A percentile compares a stretch with the other conserved stretches of the same genome.
Evolutionary conservation across 2,329 filamentous ascomycete species (phyloP).

Genomic region (Ceratocystis cubensis): DNA sequence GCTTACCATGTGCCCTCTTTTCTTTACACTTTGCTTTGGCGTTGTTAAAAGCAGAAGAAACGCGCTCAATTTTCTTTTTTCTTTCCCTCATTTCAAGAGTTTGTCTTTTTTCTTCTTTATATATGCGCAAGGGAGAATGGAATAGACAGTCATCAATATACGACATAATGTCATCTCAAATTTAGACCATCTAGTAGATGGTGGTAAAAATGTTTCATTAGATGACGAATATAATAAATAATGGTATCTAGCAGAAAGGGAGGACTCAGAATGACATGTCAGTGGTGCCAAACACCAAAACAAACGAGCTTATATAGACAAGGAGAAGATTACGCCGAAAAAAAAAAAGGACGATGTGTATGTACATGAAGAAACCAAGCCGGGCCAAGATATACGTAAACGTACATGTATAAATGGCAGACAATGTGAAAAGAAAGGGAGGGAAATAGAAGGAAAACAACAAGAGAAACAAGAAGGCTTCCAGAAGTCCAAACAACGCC

Average conservation of each 20-base stretch:
- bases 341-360: background rate
- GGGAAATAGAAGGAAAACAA: background rate
- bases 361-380: background rate
- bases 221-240: background rate
- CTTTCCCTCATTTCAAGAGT: background rate
- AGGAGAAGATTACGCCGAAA: background rate
- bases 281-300: background rate
- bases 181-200: background rate
- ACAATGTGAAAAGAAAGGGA: background rate
- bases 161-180: background rate
- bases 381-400: background rate
- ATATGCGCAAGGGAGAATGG: background rate
- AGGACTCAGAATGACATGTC: background rate
- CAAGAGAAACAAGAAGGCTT: background rate
- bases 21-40: background rate
- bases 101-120: background rate
- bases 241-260: background rate
- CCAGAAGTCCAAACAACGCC: background rate
- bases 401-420: background rate
- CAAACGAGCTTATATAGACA: background rate
- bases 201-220: background rate
- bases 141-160: background rate
- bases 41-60: background rate
- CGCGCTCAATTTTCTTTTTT: background rate
- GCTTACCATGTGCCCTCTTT: background rate